These are phyloP conservation scores for Fonsecaea multimorphosa DNA, from an alignment of 2,329 filamentous ascomycete genomes.

Conservation along the genomic window DNA sequence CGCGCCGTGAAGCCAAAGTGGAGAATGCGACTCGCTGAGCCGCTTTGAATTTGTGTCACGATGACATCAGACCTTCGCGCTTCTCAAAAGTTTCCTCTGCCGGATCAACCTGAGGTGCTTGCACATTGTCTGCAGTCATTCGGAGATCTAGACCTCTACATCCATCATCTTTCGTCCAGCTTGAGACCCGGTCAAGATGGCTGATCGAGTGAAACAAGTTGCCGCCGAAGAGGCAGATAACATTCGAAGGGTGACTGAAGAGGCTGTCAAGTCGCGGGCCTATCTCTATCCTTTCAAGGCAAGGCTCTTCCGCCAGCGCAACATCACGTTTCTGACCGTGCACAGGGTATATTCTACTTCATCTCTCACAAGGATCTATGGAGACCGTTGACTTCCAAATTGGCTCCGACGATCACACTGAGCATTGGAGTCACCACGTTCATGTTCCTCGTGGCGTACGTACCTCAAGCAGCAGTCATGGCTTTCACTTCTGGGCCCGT, in stretches of 20 bases:
- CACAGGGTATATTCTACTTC: slow-evolving; percentile 67
- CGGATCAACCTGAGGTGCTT: neutral
- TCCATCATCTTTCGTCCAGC: neutral
- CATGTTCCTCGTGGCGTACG: slow-evolving; percentile 89
- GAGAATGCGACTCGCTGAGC: neutral
- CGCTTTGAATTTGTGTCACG: neutral
- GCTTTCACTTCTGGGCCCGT: slow-evolving; percentile 82
- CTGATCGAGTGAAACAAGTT: slow-evolving; percentile 62
- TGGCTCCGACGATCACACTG: slow-evolving; percentile 69
- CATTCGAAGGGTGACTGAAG: slow-evolving; percentile 66
- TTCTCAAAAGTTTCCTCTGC: neutral
- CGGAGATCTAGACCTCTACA: neutral
- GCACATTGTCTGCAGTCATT: neutral
- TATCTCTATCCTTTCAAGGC: slow-evolving; percentile 86
- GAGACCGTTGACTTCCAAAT: slow-evolving; percentile 63
- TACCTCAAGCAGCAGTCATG: slow-evolving; percentile 81
- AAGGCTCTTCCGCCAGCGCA: slow-evolving; percentile 29
- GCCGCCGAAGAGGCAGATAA: slow-evolving; percentile 73
- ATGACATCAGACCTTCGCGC: neutral
- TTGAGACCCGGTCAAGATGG: slow-evolving; percentile 11
- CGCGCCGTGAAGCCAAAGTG: neutral
- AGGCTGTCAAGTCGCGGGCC: slow-evolving; percentile 75
- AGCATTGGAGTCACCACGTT: slow-evolving; percentile 72
- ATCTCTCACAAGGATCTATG: slow-evolving; percentile 63
- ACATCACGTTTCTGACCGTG: slow-evolving; percentile 12